phyloP scores from a whole-genome alignment of 2,329 filamentous ascomycete genomes.

The Cytospora piceae region DNA sequence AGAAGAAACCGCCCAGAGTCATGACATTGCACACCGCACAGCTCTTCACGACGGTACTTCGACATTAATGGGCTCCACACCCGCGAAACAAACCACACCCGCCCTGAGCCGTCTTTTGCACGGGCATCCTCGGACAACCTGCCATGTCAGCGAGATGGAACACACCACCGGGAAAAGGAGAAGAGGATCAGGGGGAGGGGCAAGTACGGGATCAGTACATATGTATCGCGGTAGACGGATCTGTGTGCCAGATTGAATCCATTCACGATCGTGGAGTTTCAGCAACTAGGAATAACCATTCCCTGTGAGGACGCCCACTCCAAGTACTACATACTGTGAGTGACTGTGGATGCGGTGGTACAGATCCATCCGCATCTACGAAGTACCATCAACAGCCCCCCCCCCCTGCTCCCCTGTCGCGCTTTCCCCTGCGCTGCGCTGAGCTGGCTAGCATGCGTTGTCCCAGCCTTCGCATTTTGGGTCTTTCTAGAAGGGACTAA shows the following conservation, averaged over 20 bases:
- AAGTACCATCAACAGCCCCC: background rate
- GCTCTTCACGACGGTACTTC: slow-evolving; percentile 20
- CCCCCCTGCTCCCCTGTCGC: too few species aligned
- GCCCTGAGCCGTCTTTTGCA: slow-evolving; percentile 19
- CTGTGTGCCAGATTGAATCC: background rate
- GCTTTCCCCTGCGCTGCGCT: background rate
- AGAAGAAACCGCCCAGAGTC: background rate
- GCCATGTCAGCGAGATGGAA: slow-evolving; percentile 20
- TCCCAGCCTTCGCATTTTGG: background rate
- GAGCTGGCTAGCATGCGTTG: background rate
- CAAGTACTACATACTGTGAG: background rate
- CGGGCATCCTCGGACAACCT: slow-evolving; percentile 8
- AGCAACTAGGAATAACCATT: background rate
- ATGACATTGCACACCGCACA: slow-evolving; percentile 10
- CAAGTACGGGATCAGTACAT: background rate
- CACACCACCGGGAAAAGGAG: slow-evolving; percentile 18
- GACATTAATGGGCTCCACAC: slow-evolving; percentile 11
- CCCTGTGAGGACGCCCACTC: background rate
- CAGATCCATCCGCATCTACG: too few species aligned
- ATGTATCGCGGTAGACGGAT: background rate
- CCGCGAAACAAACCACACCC: slow-evolving; percentile 19
- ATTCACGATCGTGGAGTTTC: background rate
- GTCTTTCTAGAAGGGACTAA: background rate
- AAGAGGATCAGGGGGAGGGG: slow-evolving; percentile 19
- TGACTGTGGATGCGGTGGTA: background rate